These are phyloP conservation scores for Escallonia rubra DNA, from an alignment of 129 eudicot genomes.

Conservation along the genomic window DNA sequence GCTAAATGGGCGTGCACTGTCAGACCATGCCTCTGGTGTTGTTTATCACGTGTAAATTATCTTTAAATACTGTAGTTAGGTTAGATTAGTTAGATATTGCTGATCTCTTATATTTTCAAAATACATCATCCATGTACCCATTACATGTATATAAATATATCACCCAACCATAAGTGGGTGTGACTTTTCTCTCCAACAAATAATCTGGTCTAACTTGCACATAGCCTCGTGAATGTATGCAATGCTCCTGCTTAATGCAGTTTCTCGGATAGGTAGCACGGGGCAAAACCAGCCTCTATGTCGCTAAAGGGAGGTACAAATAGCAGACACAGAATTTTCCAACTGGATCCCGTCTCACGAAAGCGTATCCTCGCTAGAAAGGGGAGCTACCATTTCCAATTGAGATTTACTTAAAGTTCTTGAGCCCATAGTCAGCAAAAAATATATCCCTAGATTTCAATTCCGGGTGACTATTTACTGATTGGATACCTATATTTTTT, in stretches of 20 bases:
- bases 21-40: too few species aligned
- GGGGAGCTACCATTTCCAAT: neutral
- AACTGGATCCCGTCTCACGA: neutral
- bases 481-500: neutral
- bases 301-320: neutral
- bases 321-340: neutral
- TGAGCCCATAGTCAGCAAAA: conserved; percentile 6
- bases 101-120: too few species aligned
- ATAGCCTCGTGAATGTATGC: conserved; percentile 8
- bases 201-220: too few species aligned
- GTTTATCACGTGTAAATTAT: too few species aligned
- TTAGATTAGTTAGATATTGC: too few species aligned
- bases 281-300: conserved; percentile 6
- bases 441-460: conserved; percentile 13
- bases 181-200: too few species aligned
- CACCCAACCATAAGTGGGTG: too few species aligned
- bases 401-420: conserved; percentile 6
- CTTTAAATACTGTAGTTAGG: too few species aligned
- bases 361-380: conserved; percentile 5
- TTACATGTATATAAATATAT: too few species aligned
- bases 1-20: too few species aligned
- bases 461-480: conserved; percentile 17
- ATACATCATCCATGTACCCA: too few species aligned
- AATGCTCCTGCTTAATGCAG: neutral
- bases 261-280: too few species aligned